Conservation (phyloP, 2,329 filamentous ascomycete genomes). For the Cladosporium sp. region DNA sequence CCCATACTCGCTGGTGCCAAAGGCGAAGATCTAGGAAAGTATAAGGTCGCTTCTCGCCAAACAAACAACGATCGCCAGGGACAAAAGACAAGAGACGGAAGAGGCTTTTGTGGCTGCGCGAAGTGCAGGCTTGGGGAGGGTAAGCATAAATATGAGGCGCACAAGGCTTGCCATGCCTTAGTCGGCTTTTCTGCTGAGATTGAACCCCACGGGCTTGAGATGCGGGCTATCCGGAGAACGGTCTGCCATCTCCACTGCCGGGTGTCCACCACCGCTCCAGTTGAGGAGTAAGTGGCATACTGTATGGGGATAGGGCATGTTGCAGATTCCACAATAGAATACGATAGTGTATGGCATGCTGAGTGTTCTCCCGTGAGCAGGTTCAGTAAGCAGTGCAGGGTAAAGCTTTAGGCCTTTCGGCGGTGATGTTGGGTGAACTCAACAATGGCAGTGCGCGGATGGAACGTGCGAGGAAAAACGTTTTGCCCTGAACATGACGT, state of each 20-base stretch:
- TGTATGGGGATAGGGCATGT: conserved; percentile 13
- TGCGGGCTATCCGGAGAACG: conserved; percentile 21
- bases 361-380: conserved; percentile 10
- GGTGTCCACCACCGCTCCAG: conserved; percentile 1
- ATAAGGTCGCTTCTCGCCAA: background rate
- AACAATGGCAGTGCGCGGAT: background rate
- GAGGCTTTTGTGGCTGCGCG: conserved; percentile 20
- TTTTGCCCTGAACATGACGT: conserved; percentile 8
- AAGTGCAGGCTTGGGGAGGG: conserved; percentile 8
- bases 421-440: background rate
- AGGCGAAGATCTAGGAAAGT: background rate
- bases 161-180: conserved; percentile 3
- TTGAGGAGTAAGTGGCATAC: conserved; percentile 14
- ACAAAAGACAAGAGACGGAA: background rate
- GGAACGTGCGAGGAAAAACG: conserved; percentile 12
- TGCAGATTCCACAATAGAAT: conserved; percentile 12
- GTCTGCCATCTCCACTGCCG: conserved; percentile 16
- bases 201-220: conserved; percentile 19
- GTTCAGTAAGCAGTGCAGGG: background rate
- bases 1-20: conserved; percentile 8
- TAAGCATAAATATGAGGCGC: conserved; percentile 13
- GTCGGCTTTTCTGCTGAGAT: conserved; percentile 16
- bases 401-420: conserved; percentile 10
- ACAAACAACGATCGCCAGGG: background rate
- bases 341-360: background rate